Evolutionary conservation across 2,329 filamentous ascomycete genomes (phyloP).

Genomic region (Cladosporium phlei): DNA sequence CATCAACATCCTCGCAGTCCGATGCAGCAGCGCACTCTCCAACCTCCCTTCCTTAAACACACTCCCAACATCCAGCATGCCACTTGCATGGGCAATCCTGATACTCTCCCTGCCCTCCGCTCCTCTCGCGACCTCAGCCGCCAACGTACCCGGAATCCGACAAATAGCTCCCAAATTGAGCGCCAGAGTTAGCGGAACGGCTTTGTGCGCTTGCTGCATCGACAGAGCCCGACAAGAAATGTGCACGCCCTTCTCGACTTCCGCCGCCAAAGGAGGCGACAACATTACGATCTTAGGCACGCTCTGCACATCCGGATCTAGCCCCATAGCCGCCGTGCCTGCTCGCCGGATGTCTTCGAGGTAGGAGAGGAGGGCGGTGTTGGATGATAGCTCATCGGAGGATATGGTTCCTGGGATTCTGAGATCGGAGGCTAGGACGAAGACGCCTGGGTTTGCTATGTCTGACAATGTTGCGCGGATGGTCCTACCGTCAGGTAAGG

Average conservation of each 20-base stretch:
- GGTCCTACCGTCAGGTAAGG: conserved; percentile 31
- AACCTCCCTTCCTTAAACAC: conserved; percentile 22
- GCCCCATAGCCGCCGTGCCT: conserved; percentile 58
- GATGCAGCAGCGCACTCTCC: conserved; percentile 26
- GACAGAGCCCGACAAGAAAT: conserved; percentile 42
- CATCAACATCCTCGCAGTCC: conserved; percentile 29
- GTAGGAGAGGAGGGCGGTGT: conserved; percentile 45
- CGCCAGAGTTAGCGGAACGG: conserved; percentile 40
- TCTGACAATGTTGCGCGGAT: conserved; percentile 57
- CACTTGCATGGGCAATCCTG: conserved; percentile 27
- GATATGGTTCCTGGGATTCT: conserved; percentile 48
- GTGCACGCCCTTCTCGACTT: conserved; percentile 25
- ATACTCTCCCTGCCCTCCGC: conserved; percentile 20
- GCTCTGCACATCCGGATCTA: conserved; percentile 45
- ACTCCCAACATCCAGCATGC: conserved; percentile 27
- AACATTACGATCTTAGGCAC: conserved; percentile 62
- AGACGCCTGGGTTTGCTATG: conserved; percentile 60
- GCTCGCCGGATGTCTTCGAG: conserved; percentile 56
- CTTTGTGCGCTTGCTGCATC: conserved; percentile 41
- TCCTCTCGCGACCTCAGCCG: conserved; percentile 17
- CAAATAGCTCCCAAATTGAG: conserved; percentile 40
- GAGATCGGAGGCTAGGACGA: conserved; percentile 53
- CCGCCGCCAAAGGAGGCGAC: conserved; percentile 24
- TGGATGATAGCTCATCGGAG: conserved; percentile 50
- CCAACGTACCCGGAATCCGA: conserved; percentile 29